Percentiles rank a stretch among this genome's conserved stretches.
These are phyloP conservation scores for Globisporangium ultimum DNA, from an alignment of 352 stramenopile species.

Conservation along the genomic window DNA sequence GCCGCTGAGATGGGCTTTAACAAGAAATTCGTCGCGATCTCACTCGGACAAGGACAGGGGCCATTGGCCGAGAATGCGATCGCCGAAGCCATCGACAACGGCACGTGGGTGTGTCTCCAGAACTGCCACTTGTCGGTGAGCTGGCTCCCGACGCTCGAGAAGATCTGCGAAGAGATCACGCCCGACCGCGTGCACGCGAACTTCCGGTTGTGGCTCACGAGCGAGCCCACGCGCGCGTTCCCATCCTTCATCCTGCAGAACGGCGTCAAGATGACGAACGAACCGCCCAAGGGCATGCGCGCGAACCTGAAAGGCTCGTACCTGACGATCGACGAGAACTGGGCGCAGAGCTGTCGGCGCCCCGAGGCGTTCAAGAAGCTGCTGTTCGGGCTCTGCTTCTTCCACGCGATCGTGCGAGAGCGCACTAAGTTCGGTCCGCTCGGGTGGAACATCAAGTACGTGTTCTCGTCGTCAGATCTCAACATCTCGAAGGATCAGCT, in stretches of 20 bases:
- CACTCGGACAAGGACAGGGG: slow-evolving; percentile 92
- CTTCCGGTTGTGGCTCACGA: slow-evolving; percentile 95
- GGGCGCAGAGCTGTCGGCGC: slow-evolving; percentile 63
- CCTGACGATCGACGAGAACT: slow-evolving; percentile 72
- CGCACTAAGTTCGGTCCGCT: slow-evolving; percentile 83
- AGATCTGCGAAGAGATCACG: slow-evolving; percentile 93
- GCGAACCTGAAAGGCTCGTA: slow-evolving; percentile 93
- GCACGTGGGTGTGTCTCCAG: slow-evolving; percentile 94
- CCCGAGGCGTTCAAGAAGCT: slow-evolving; percentile 80
- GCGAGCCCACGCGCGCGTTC: slow-evolving; percentile 91
- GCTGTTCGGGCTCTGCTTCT: slow-evolving; percentile 90
- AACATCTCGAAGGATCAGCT: slow-evolving; percentile 86
- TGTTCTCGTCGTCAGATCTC: slow-evolving; percentile 81
- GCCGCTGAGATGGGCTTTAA: slow-evolving; percentile 89
- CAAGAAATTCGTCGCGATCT: slow-evolving; percentile 93
- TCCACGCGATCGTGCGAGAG: slow-evolving; percentile 87
- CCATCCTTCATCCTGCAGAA: slow-evolving; percentile 93
- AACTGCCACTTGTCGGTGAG: slow-evolving; percentile 95
- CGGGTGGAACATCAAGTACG: slow-evolving; percentile 90
- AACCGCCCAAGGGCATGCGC: slow-evolving; percentile 93
- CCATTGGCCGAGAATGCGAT: slow-evolving; percentile 91
- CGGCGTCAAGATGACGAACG: slow-evolving; percentile 95
- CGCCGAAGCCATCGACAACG: slow-evolving; percentile 90
- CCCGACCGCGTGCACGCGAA: slow-evolving; percentile 88
- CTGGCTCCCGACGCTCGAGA: slow-evolving; percentile 94